Conservation (phyloP, 768 basidiomycete species). For the Termitomyces sp. region DNA sequence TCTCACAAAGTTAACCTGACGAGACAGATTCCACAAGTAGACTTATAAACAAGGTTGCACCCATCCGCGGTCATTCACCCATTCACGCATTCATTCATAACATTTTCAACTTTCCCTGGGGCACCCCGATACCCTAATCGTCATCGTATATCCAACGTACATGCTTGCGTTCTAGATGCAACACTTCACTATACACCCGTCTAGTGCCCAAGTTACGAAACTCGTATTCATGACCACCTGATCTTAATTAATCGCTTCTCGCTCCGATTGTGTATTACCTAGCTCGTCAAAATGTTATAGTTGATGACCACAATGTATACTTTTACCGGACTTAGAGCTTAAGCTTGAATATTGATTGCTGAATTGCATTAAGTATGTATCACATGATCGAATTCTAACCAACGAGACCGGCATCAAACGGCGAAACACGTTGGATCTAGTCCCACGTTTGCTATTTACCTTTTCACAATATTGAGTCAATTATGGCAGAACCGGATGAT, state of each 20-base stretch:
- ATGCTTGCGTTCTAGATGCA: conserved; percentile 10
- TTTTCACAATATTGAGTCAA: conserved; percentile 2
- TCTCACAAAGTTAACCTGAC: not conserved
- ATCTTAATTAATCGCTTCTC: conserved; percentile 14
- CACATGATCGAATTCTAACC: conserved; percentile 10
- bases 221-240: conserved; percentile 18
- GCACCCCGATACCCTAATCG: conserved; percentile 14
- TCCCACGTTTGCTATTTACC: conserved; percentile 7
- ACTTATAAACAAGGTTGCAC: conserved; percentile 4
- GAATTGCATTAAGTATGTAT: not conserved
- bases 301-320: conserved; percentile 7
- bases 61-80: conserved; percentile 5
- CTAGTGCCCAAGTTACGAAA: conserved; percentile 16
- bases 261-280: conserved; percentile 23
- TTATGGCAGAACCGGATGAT: conserved; percentile 19
- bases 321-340: not conserved
- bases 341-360: not conserved
- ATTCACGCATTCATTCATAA: conserved; percentile 8
- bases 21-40: conserved; percentile 9
- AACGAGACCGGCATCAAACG: not conserved
- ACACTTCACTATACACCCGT: conserved; percentile 5
- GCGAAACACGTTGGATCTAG: conserved; percentile 14
- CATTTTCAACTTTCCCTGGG: not conserved
- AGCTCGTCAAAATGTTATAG: conserved; percentile 22
- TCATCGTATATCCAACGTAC: conserved; percentile 15